These are phyloP conservation scores for Aegilops tauschii DNA, from an alignment of 176 grass and related monocot species.

Conservation along the genomic window DNA sequence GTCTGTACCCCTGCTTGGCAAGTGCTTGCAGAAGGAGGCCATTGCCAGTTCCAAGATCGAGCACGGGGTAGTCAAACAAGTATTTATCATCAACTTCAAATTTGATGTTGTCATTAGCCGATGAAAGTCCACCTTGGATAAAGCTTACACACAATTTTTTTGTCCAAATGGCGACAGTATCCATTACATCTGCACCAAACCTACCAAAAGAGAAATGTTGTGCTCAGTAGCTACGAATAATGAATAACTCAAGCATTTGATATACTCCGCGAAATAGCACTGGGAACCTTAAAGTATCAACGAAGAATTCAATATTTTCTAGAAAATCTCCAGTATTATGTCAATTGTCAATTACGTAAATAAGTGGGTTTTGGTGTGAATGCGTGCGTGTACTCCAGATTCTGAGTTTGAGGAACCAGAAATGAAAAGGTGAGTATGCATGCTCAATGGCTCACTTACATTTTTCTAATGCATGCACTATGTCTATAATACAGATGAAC, in stretches of 20 bases:
- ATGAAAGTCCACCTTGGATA: constrained; percentile 25
- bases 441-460: not conserved
- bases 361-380: not conserved
- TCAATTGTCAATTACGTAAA: not conserved
- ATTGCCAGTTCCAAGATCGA: constrained; percentile 94
- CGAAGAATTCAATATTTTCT: not conserved
- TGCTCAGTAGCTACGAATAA: not conserved
- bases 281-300: not conserved
- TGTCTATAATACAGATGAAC: not conserved
- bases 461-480: not conserved
- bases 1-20: constrained; percentile 76
- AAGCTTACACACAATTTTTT: constrained; percentile 58
- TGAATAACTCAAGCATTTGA: not conserved
- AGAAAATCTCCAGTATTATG: not conserved
- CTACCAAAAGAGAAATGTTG: constrained; percentile 39
- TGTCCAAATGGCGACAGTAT: constrained; percentile 82
- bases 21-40: constrained; percentile 85
- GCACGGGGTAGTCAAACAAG: constrained; percentile 62
- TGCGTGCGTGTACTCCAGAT: not conserved
- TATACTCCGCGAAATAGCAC: not conserved
- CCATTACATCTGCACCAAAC: constrained; percentile 98
- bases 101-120: constrained; percentile 23
- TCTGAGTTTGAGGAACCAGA: not conserved
- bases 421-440: not conserved
- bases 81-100: constrained; percentile 48